Evolutionary conservation across 805 yeast genomes (phyloP).

Genomic region (Candida qinlingensis): DNA sequence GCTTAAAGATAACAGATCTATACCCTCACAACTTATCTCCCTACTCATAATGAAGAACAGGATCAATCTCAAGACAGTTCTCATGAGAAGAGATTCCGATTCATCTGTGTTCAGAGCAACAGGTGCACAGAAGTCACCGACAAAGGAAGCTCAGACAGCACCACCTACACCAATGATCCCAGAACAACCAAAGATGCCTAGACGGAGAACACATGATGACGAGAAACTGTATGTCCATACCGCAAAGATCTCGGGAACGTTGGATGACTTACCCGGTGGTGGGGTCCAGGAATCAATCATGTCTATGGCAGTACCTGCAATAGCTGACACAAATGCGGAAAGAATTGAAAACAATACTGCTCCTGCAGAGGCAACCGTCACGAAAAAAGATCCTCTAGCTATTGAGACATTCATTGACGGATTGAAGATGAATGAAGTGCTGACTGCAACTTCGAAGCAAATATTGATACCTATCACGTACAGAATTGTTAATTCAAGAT

Average conservation of each 20-base stretch:
- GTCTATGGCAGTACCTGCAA: background rate
- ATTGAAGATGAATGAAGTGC: slow-evolving; percentile 7
- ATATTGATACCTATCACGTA: background rate
- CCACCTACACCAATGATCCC: background rate
- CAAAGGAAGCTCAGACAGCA: background rate
- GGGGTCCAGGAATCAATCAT: background rate
- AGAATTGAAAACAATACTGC: background rate
- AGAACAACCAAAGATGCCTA: background rate
- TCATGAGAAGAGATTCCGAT: slow-evolving; percentile 1
- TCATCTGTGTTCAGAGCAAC: background rate
- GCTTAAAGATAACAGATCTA: too few relatives aligned
- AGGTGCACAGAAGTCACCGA: background rate
- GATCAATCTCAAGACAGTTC: background rate
- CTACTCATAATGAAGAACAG: background rate
- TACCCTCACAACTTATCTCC: too few relatives aligned
- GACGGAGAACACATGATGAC: background rate
- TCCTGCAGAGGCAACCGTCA: background rate
- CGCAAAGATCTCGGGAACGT: background rate
- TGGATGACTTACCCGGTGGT: background rate
- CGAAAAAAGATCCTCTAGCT: background rate
- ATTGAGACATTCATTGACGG: slow-evolving; percentile 13
- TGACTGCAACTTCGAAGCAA: background rate
- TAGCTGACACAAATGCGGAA: too few relatives aligned
- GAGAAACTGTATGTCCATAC: background rate
- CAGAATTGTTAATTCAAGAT: slow-evolving; percentile 15